Percentiles rank a stretch among this genome's conserved stretches.
Conservation (phyloP, 2,329 filamentous ascomycete species). For the Trichoderma sp. region DNA sequence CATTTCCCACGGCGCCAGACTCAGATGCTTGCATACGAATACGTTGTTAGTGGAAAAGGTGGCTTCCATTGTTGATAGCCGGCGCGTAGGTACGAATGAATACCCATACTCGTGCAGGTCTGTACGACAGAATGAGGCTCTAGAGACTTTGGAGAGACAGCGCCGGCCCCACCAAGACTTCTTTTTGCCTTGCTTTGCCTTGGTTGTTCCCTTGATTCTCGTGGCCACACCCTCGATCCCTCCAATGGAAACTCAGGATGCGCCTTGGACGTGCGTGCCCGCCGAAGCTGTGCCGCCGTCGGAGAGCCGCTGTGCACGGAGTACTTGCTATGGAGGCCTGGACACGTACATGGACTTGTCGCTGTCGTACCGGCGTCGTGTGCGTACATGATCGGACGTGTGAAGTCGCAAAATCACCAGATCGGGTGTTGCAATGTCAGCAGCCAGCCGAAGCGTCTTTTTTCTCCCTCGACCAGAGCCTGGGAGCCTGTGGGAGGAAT, state of each 20-base stretch:
- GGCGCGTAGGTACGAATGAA: neutral
- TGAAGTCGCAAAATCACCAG: slow-evolving; percentile 9
- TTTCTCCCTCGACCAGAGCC: neutral
- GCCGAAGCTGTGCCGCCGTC: slow-evolving; percentile 10
- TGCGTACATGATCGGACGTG: slow-evolving; percentile 18
- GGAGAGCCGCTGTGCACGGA: neutral
- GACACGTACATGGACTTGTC: neutral
- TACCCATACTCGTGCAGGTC: neutral
- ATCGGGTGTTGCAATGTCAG: slow-evolving; percentile 10
- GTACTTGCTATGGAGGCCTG: neutral
- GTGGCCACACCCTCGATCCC: neutral
- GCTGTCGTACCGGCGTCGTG: neutral
- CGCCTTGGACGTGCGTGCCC: neutral
- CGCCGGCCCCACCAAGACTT: slow-evolving; percentile 3
- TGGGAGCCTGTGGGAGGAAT: neutral
- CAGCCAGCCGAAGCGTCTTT: slow-evolving; percentile 1
- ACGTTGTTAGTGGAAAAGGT: neutral
- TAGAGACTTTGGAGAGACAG: neutral
- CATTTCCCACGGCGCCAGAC: neutral
- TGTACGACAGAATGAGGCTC: neutral
- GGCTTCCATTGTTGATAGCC: neutral
- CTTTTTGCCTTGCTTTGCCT: neutral
- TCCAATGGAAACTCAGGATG: neutral
- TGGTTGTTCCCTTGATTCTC: neutral
- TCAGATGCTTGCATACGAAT: neutral